Base-by-base conservation (phyloP, 179 eudicot genomes). In the Monotropa hypopitys region DNA sequence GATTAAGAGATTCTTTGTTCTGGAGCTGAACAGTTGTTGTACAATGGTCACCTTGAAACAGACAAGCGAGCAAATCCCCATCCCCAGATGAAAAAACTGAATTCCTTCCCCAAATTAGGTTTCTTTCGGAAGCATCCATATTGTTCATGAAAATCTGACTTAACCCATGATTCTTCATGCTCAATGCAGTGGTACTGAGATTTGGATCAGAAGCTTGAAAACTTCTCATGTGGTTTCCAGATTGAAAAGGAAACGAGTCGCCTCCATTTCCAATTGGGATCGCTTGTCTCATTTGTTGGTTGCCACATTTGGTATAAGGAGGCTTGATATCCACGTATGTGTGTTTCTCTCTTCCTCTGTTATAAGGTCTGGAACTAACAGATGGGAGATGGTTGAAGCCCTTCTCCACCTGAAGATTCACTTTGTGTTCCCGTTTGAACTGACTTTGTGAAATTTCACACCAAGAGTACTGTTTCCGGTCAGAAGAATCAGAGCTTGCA, bases 401-500 rank as follows among this genome's bases (percentile, higher is more conserved):
- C 33, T 73, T 76, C 51, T 80, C 81, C 61, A 76, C 30, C 45
- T 79, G 81, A 65, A 78, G 74, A 21, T 81, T 79, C 59, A 80
- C 77, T 69, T 87, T 87, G 33, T 75, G 80, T 33, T 88, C 91
- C 49, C 75, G 77, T 79, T 87, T 86, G 67, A 84, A 86, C 70
- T 89, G 91, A 46, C 75, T 74, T 42, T 88, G 80, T 40, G 84
- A 79, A 59, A 76, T 80, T 76, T 85, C 85, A 46, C 69, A 69
- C 91, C 89, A 91, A 38, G 88, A 78, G 79, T 78, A 82, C 68
- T 68, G 87, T 59, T 80, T 73, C 69, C 81, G 78, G 26, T 77
- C 56, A 6, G 70, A 45, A 53, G 89, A 85, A 57, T 83, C 84
- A 33, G 79, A 79, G 62, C 84, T 73, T 49, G 82, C 72, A 78